Evolutionary conservation across 129 eudicot species (phyloP), one percentile per base, ranked within the genome.

Genomic region (Flaveria sonorensis): DNA sequence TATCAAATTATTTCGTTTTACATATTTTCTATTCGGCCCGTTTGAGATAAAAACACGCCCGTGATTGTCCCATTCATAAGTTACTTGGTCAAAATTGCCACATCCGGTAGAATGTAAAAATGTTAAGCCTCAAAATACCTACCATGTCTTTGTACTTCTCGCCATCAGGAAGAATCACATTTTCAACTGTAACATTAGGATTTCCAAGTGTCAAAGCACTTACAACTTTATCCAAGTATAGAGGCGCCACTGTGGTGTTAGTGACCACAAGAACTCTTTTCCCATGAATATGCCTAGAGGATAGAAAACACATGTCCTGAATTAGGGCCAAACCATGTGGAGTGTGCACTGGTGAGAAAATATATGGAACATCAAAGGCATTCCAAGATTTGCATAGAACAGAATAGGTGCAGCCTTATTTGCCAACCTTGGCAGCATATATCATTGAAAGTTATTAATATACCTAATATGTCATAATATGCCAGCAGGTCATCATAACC

Each of bases 91-190:
- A 23, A 43, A 42, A 68, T 68, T 68, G 36, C 39, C 32, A 68
- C 71, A 19, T 20, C 71, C 0, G 1, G 20, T 64, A 39, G 50
- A 23, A 70, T 7, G 70, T 23, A 47, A 28, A 2, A 48, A 12
- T 48, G 18, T 48, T 18, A 79, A 80, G 71, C 28, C 40, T 57
- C 30, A 19, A 62, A 62, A 65, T 68, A 73, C 84, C 7, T 80
- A 90, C 98, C 98, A 93, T 93, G 85, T 90, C 65, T 81, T 93
- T 93, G 80, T 78, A 93, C 76, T 90, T 76, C 85, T 93, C 98
- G 21, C 98, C 98, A 83, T 93, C 98, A 3, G 96, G 97, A 24
- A 93, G 81, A 75, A 93, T 93, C 32, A 93, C 98, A 72, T 86
- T 85, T 74, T 93, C 97, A 24, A 89, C 98, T 19, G 85, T 82